Evolutionary conservation across 108 stramenopile genomes (phyloP).

Genomic region (Bacterosira constricta): DNA sequence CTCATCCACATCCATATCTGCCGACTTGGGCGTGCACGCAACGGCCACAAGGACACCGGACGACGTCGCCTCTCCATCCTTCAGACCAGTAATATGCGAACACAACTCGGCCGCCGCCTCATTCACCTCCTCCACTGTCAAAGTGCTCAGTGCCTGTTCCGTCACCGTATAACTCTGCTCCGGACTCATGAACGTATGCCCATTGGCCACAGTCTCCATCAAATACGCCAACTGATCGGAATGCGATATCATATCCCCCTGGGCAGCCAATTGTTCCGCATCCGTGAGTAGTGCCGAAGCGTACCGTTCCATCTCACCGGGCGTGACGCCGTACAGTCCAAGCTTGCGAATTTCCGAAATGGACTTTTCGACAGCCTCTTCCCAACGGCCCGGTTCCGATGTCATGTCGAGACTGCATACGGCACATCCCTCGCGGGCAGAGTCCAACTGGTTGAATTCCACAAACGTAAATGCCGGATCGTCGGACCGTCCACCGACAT

Average conservation of each 20-base stretch:
- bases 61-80: constrained; percentile 62
- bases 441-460: constrained; percentile 97
- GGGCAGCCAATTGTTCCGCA: constrained; percentile 92
- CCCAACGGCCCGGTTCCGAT: constrained; percentile 91
- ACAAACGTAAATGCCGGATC: constrained; percentile 97
- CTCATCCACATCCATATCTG: constrained; percentile 61
- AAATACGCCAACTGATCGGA: constrained; percentile 92
- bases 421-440: constrained; percentile 96
- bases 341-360: constrained; percentile 93
- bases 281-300: constrained; percentile 92
- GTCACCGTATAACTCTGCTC: constrained; percentile 89
- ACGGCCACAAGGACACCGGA: constrained; percentile 77
- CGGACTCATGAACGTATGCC: constrained; percentile 97
- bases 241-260: constrained; percentile 92
- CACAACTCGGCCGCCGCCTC: constrained; percentile 90
- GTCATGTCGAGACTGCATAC: constrained; percentile 97
- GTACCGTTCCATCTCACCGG: constrained; percentile 93
- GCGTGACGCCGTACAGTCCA: constrained; percentile 90
- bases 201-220: constrained; percentile 97
- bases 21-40: constrained; percentile 82
- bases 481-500: constrained; percentile 88
- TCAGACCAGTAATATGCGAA: constrained; percentile 85
- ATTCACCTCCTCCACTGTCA: constrained; percentile 96
- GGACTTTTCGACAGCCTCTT: constrained; percentile 88
- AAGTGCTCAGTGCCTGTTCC: constrained; percentile 79